These are phyloP conservation scores for Geranium incanum DNA, from an alignment of 441 rosid genomes.

Conservation along the genomic window DNA sequence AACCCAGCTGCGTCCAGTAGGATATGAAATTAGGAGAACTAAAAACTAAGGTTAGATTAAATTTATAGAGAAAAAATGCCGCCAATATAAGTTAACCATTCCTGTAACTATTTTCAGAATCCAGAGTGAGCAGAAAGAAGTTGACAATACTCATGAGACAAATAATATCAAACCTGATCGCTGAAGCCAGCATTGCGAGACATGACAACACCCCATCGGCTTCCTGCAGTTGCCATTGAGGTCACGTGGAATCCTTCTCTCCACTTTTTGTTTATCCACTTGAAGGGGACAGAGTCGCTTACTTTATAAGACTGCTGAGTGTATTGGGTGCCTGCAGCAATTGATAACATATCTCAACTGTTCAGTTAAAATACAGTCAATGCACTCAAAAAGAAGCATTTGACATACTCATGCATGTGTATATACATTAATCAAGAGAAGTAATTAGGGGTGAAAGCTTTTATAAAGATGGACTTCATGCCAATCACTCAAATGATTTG, in stretches of 20 bases:
- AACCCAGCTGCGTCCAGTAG: not conserved
- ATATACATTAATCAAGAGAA: not conserved
- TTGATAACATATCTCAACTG: not conserved
- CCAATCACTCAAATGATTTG: not conserved
- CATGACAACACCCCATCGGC: constrained; percentile 98
- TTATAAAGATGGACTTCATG: not conserved
- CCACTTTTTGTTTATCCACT: constrained; percentile 99
- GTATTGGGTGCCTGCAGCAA: constrained; percentile 72
- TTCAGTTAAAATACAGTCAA: not conserved
- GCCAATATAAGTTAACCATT: not conserved
- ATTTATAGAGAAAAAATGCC: not conserved
- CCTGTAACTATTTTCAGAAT: not conserved
- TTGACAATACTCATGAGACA: not conserved
- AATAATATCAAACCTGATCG: constrained; percentile 55
- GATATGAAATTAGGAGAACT: not conserved
- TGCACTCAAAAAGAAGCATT: not conserved
- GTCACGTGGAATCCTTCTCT: constrained; percentile 97
- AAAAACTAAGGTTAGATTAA: not conserved
- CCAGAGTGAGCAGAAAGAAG: constrained; percentile 8
- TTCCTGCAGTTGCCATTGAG: constrained; percentile 99
- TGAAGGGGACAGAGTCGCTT: constrained; percentile 91
- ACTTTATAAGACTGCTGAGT: constrained; percentile 98
- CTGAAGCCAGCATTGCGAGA: constrained; percentile 99
- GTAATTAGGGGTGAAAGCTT: not conserved
- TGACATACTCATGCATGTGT: too few relatives aligned